phyloP scores from a whole-genome alignment of 441 rosid species.

The Jatropha multifida region DNA sequence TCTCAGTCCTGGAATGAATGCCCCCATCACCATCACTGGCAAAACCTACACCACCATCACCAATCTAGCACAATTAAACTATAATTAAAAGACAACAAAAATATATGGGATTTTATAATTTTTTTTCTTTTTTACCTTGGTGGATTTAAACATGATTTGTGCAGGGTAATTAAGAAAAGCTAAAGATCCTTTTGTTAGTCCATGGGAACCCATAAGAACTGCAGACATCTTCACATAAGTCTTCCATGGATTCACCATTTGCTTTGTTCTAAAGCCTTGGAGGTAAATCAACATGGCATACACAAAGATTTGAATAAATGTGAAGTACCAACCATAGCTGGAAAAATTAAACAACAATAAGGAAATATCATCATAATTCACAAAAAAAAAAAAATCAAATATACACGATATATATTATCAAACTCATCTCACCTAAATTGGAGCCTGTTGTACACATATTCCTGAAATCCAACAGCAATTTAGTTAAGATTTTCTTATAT shows the following conservation, averaged over 20 bases:
- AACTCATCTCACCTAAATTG: slow-evolving; percentile 57
- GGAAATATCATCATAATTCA: neutral
- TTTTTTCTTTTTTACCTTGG: slow-evolving; percentile 47
- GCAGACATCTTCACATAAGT: slow-evolving; percentile 91
- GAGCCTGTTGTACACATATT: slow-evolving; percentile 87
- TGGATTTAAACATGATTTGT: slow-evolving; percentile 93
- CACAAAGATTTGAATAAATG: slow-evolving; percentile 83
- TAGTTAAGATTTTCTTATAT: neutral
- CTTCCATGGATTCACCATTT: slow-evolving; percentile 91
- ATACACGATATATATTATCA: too few species aligned
- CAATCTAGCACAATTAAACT: neutral
- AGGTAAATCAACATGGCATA: slow-evolving; percentile 66
- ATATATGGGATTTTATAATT: neutral
- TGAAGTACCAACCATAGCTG: slow-evolving; percentile 97
- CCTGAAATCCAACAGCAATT: slow-evolving; percentile 42
- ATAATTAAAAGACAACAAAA: too few species aligned
- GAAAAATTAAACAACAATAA: slow-evolving; percentile 12
- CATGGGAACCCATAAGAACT: slow-evolving; percentile 94
- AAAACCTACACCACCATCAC: slow-evolving; percentile 49
- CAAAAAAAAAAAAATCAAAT: too few species aligned
- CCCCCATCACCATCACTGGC: slow-evolving; percentile 94
- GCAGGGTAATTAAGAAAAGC: slow-evolving; percentile 96
- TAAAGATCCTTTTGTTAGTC: slow-evolving; percentile 86
- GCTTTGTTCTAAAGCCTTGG: slow-evolving; percentile 79
- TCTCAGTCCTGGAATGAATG: slow-evolving; percentile 79